Evolutionary conservation across 371 early-diverging fungal genomes (phyloP).

Genomic region (Circinella umbellata): DNA sequence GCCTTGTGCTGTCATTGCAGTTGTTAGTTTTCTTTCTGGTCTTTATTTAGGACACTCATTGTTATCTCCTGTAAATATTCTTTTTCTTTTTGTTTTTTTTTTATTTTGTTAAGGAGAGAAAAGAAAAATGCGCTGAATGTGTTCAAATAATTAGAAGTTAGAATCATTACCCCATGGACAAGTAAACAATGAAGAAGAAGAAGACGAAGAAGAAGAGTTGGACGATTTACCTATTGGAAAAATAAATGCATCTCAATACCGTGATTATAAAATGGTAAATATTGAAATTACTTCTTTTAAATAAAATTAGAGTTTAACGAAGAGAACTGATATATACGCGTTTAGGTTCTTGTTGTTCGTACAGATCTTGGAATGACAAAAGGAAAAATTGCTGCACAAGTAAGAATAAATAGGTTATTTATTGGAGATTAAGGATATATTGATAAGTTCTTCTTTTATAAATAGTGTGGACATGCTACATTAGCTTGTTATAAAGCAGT

Average conservation of each 20-base stretch:
- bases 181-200: constrained; percentile 20
- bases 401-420: constrained; percentile 14
- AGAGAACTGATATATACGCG: background rate
- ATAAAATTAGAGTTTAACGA: background rate
- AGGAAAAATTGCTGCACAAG: constrained; percentile 96
- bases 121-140: no score
- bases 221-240: constrained; percentile 37
- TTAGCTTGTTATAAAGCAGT: constrained; percentile 84
- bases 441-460: background rate
- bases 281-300: background rate
- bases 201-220: constrained; percentile 44
- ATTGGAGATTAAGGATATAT: background rate
- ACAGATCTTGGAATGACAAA: constrained; percentile 95
- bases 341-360: constrained; percentile 80
- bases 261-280: constrained; percentile 57
- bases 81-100: background rate
- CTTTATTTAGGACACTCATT: background rate
- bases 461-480: constrained; percentile 91
- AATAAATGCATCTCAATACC: constrained; percentile 34
- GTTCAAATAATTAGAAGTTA: constrained; percentile 14
- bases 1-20: background rate
- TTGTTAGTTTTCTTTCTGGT: background rate
- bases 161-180: constrained; percentile 17
- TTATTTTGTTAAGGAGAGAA: no score
- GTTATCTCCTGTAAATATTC: constrained; percentile 17